Percentiles rank a stretch among this genome's conserved stretches.
These are phyloP conservation scores for Eragrostis tef DNA, from an alignment of 202 grass and related monocot species.

Conservation along the genomic window DNA sequence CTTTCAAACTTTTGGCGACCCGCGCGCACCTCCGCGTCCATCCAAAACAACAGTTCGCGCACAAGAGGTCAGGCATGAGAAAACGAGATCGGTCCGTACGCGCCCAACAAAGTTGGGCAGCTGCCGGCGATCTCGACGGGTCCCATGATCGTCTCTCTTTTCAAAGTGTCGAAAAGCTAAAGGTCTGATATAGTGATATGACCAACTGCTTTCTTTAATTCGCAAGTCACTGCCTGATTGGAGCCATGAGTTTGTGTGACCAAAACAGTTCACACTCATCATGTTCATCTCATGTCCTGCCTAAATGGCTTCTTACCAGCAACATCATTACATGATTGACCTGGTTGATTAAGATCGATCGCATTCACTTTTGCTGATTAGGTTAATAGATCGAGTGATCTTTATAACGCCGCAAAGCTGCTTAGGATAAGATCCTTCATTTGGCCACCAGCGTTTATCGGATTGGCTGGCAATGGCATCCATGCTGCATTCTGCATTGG, in stretches of 20 bases:
- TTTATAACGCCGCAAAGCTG: constrained; percentile 45
- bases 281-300: constrained; percentile 25
- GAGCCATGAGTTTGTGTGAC: constrained; percentile 2
- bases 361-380: constrained; percentile 24
- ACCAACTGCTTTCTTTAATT: constrained; percentile 41
- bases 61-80: not conserved
- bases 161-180: constrained; percentile 25
- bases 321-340: constrained; percentile 44
- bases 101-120: constrained; percentile 15
- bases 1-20: not conserved
- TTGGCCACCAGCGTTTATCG: not conserved
- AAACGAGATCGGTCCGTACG: not conserved
- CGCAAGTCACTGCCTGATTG: not conserved
- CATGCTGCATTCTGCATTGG: constrained; percentile 6
- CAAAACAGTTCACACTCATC: constrained; percentile 27
- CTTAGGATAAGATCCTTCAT: constrained; percentile 48
- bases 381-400: constrained; percentile 19
- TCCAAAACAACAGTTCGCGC: constrained; percentile 17
- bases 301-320: constrained; percentile 25
- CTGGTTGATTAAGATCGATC: not conserved
- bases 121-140: constrained; percentile 18
- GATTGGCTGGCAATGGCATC: constrained; percentile 35
- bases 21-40: not conserved
- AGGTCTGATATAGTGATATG: constrained; percentile 30
- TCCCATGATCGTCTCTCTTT: not conserved